Base-by-base conservation (phyloP, 176 grass and related monocot species). In the Panicum miliaceum region DNA sequence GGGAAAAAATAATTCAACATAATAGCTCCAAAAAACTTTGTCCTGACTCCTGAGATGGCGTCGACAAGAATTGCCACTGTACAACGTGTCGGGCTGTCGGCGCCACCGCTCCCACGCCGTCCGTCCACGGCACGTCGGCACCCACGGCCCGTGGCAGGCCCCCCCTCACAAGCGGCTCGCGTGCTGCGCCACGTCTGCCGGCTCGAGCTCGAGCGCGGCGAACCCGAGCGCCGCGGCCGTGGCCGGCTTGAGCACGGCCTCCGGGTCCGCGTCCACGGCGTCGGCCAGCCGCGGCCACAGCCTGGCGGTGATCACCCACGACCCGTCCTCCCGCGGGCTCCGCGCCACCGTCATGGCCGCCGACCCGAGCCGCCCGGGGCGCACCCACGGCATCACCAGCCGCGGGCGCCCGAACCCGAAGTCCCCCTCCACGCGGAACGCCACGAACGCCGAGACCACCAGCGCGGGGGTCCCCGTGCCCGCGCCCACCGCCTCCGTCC, bases 221-320 rank as follows among this genome's bases (percentile, higher is more conserved):
- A 97, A 81, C 15, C 91, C 87, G 2, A 97, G 78, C 47, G 78
- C 56, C 18, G 58, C 75, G 19, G 84, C 78, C 1, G 86, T 93
- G n/a, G 78, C 87, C 19, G 84, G 87, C 87, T 86, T 86, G 72
- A 93, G 45, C 61, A 97, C 81, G 56, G 54, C 67, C 6, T 82
- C 86, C 25, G 84, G 74, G 58, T 97, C 91, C 0, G n/a, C 61
- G 25, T 90, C 94, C 4, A 97, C 65, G 64, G 68, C 86, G 40
- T 84, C 78, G 2, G 89, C 89, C 22, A 97, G 61, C 48, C 86
- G 62, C 5, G 94, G 86, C 91, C 91, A 97, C 67, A 97, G 22
- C 72, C 84, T 82, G 26, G 91, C 82, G 13, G 54, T 81, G 47
- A 91, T 20, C 19, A 88, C 27, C 89, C 83, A 93, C 10, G 94